Evolutionary conservation across 164 flowering plant species (phyloP), one percentile per base, ranked within the genome.

Genomic region (Platanus orientalis): DNA sequence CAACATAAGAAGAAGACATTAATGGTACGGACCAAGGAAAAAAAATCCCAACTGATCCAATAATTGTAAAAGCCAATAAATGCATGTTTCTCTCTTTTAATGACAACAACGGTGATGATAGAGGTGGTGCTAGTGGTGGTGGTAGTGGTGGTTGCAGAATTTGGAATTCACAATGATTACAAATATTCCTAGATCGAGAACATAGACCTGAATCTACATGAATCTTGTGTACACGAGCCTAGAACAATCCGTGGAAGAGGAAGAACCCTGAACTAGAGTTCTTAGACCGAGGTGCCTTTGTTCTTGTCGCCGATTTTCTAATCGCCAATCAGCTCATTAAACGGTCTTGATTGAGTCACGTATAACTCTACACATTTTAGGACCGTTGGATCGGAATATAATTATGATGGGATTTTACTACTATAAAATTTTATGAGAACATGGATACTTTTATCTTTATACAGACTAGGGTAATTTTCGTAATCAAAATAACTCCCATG

Each of bases 11-110:
- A 84, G 71, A 87, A 92, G n/a, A 81, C 55, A 48, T n/a, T n/a
- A n/a, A 85, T 7, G 0, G 86, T 77, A 60, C 84, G 74, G 27
- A 87, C 65, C 12, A 92, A 92, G 0, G 80, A 64, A 23, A 90
- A n/a, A n/a, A 65, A 3, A 64, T 66, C 6, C 99, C 97, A 0
- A 87, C 77, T 13, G 92, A 81, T 24, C 99, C 99, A 25, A 95
- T 76, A 62, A 92, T 79, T 2, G 85, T 88, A 45, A 90, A 94
- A 2, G 76, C 85, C 64, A 94, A 73, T 34, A 92, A 68, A 27
- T 85, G 87, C 70, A 54, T 81, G 9, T 54, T 76, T 34, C 73
- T 58, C 6, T 56, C 63, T 29, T 48, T 72, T 1, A 72, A 54
- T 17, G 69, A 69, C 0, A 61, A 47, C 0, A 74, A 63, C 5